A percentile compares a stretch with the other conserved stretches of the same genome.
Conservation (phyloP, 768 basidiomycete genomes). For the Chiua virens region DNA sequence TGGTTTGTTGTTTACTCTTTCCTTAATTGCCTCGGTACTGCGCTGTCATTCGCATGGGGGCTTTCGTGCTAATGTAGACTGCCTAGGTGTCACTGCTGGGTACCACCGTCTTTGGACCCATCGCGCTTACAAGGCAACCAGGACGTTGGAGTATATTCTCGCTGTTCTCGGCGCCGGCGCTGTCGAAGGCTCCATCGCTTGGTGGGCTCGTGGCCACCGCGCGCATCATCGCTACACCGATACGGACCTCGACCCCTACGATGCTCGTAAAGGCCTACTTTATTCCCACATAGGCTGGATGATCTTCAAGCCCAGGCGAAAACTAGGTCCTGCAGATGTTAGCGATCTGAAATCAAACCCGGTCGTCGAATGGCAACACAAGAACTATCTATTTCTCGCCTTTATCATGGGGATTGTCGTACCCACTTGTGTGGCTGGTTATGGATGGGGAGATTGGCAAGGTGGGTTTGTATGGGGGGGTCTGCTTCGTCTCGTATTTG, state of each 20-base stretch:
- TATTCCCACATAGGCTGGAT: constrained; percentile 94
- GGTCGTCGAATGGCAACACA: constrained; percentile 86
- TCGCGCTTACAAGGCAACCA: constrained; percentile 89
- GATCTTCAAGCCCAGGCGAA: constrained; percentile 86
- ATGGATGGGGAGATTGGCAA: constrained; percentile 80
- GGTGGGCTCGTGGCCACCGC: constrained; percentile 98
- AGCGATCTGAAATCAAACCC: constrained; percentile 80
- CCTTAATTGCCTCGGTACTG: constrained; percentile 77
- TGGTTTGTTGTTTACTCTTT: constrained; percentile 70
- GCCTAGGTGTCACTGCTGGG: constrained; percentile 79
- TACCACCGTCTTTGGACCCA: constrained; percentile 99
- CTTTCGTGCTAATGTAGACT: constrained; percentile 23
- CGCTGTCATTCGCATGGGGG: constrained; percentile 15
- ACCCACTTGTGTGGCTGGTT: constrained; percentile 75
- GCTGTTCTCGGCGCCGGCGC: constrained; percentile 88
- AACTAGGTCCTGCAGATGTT: constrained; percentile 87
- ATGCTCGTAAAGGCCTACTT: constrained; percentile 84
- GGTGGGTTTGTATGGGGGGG: constrained; percentile 89
- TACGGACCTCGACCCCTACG: constrained; percentile 95
- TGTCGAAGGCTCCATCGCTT: constrained; percentile 95
- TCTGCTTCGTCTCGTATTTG: constrained; percentile 75
- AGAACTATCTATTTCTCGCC: constrained; percentile 70
- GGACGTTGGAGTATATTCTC: constrained; percentile 80
- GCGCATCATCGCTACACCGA: constrained; percentile 98
- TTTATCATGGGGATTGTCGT: constrained; percentile 68